Base-by-base conservation (phyloP, 2,329 filamentous ascomycete genomes). In the Epichloe baconii region DNA sequence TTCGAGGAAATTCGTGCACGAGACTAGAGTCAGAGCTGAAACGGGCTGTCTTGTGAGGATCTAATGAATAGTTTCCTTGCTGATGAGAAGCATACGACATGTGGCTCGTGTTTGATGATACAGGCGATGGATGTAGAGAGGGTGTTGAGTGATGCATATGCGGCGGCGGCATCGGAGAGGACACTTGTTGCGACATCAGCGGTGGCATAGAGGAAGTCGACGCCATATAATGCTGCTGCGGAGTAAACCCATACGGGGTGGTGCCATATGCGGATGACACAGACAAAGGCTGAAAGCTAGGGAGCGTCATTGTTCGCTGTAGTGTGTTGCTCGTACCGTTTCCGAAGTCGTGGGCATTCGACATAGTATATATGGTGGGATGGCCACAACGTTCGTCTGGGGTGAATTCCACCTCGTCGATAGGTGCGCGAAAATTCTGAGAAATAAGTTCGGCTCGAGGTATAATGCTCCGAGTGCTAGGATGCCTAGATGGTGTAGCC, bases 401-500 rank as follows among this genome's bases (percentile, higher is more conserved):
- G 10, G 46, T 42, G 41, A 59, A 64, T 37, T 81, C 78, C 3
- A 75, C 62, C 46, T 85, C 81, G 49, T 85, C 79, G 35, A 85
- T 73, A 0, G 80, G 79, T 0, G 79, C 72, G 8, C 83, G 77
- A 66, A 86, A 87, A 64, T 80, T 85, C 59, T 83, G 79, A 48
- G 77, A 75, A 42, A 81, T 70, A 31, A 87, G 69, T 49, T 82
- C 78, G 0, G 63, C 53, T 4, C 83, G 77, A 12, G 82, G 80
- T 6, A 71, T 65, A 34, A 84, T 68, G 47, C 70, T 63, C 7
- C 50, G 38, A 8, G 66, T 55, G 11, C 38, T 31, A 0, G 34
- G 14, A 52, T 80, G 74, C 50, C 77, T 72, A 1, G 73, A 68
- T 1, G 86, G 86, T 0, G 77, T 76, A 31, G 64, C 69, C 11